Base-by-base conservation (phyloP, 1,284 basidiomycete species). In the Ceratobasidium papillatum region DNA sequence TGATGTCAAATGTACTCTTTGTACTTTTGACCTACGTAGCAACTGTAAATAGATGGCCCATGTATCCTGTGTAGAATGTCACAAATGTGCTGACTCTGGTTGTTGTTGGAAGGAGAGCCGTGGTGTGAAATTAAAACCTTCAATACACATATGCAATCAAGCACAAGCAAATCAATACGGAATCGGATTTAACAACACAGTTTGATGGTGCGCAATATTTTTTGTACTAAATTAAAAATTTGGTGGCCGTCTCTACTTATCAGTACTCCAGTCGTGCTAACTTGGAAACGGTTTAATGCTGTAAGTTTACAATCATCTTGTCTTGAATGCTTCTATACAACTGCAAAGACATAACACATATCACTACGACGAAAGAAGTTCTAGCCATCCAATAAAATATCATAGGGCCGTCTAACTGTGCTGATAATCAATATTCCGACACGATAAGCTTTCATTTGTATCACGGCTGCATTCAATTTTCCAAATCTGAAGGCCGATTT, bases 21-120 rank as follows among this genome's bases (percentile, higher is more conserved):
- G 17, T 4, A 47, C 36, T 25, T 32, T n/a, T 49, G 41, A 81
- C 87, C 80, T 81, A 92, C 86, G 90, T 92, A 80, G 91, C 91
- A 75, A 95, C 84, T 19, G 93, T 95, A 76, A 94, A 92, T 51
- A 94, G 85, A 78, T 94, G 93, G 0, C 92, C 92, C 92, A 94
- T 93, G 4, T 47, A 14, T 8, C 2, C 17, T 51, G 30, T 19
- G 27, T 56, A 34, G 22, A n/a, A n/a, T n/a, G n/a, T 49, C 36
- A 34, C 27, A 25, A 64, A 32, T n/a, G 56, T 19, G 30, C 27
- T 64, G 19, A 51, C 56, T 11, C n/a, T 47, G 68, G 45, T 27
- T 34, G 43, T 58, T 30, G 52, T 45, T 38, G 14, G 30, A 58
- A 58, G 14, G 22, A 51, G 11, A 45, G 25, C n/a, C 30, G 52